phyloP scores from a whole-genome alignment of 805 yeast species.

The Candida awuae region DNA sequence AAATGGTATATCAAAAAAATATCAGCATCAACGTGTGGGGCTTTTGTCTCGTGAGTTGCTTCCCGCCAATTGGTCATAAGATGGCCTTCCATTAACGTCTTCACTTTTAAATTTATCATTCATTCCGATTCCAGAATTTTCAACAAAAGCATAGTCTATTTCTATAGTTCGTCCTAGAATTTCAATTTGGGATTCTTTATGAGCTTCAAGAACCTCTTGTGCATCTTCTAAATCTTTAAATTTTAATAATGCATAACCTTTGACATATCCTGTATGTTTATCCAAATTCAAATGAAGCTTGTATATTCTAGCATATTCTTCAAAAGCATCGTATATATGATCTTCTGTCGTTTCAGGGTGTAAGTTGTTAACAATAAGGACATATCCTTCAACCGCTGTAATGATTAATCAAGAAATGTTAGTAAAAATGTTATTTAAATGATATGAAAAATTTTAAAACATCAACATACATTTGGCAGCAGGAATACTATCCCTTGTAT shows the following conservation, averaged over 20 bases:
- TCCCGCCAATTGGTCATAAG: not conserved
- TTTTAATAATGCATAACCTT: slow-evolving; percentile 37
- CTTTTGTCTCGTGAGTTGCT: not conserved
- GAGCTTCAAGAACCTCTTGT: slow-evolving; percentile 21
- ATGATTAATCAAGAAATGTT: not conserved
- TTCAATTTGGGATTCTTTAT: slow-evolving; percentile 22
- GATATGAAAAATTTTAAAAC: too few relatives aligned
- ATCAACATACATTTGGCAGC: slow-evolving; percentile 11
- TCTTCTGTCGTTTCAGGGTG: slow-evolving; percentile 42
- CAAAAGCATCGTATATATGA: slow-evolving; percentile 33
- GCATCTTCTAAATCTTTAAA: slow-evolving; percentile 29
- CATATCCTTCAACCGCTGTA: slow-evolving; percentile 38
- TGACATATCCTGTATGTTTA: slow-evolving; percentile 36
- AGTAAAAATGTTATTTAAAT: not conserved
- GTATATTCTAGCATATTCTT: slow-evolving; percentile 33
- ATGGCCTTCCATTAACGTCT: not conserved
- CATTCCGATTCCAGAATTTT: slow-evolving; percentile 1
- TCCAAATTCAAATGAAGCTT: slow-evolving; percentile 36
- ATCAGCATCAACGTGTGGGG: not conserved
- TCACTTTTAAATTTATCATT: not conserved
- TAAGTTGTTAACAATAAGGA: slow-evolving; percentile 31
- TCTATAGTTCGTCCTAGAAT: slow-evolving; percentile 28
- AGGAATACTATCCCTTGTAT: slow-evolving; percentile 6
- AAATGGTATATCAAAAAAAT: too few relatives aligned
- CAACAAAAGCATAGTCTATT: slow-evolving; percentile 35